Conservation (phyloP, 2,329 filamentous ascomycete genomes). For the Boeremia lycopersici region DNA sequence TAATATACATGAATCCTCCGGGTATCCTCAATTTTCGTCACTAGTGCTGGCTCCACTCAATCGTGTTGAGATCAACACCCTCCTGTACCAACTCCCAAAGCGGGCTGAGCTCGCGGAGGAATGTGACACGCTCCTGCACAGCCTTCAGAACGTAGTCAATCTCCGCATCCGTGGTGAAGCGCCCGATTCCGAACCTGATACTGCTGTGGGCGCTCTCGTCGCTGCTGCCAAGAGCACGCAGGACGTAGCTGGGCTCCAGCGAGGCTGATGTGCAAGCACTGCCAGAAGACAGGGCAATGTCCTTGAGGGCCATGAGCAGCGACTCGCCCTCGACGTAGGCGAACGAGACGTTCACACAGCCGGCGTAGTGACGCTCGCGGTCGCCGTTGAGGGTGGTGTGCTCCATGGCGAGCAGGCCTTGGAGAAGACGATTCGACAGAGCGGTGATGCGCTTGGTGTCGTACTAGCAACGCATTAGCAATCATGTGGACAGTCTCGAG, state of each 20-base stretch:
- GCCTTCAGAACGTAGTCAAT: conserved; percentile 98
- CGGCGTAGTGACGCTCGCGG: conserved; percentile 82
- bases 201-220: conserved; percentile 98
- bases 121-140: conserved; percentile 86
- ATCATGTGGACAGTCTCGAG: background rate
- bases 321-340: conserved; percentile 98
- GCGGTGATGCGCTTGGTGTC: conserved; percentile 82
- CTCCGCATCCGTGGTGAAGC: conserved; percentile 93
- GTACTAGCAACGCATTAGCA: conserved; percentile 65
- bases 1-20: conserved; percentile 32
- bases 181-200: conserved; percentile 95
- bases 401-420: conserved; percentile 84
- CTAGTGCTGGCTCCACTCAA: conserved; percentile 97
- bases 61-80: conserved; percentile 91
- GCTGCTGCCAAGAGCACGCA: conserved; percentile 91
- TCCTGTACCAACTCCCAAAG: conserved; percentile 98
- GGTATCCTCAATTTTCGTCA: conserved; percentile 16
- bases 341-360: conserved; percentile 97
- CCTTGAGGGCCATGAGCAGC: conserved; percentile 96
- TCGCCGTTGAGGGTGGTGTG: conserved; percentile 93
- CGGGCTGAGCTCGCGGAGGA: conserved; percentile 91
- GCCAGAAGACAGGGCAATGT: conserved; percentile 94
- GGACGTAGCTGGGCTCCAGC: conserved; percentile 92
- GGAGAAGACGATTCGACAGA: conserved; percentile 82
- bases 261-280: conserved; percentile 98